Conservation (phyloP, 805 yeast genomes). For the Ascoidea rubescens region DNA sequence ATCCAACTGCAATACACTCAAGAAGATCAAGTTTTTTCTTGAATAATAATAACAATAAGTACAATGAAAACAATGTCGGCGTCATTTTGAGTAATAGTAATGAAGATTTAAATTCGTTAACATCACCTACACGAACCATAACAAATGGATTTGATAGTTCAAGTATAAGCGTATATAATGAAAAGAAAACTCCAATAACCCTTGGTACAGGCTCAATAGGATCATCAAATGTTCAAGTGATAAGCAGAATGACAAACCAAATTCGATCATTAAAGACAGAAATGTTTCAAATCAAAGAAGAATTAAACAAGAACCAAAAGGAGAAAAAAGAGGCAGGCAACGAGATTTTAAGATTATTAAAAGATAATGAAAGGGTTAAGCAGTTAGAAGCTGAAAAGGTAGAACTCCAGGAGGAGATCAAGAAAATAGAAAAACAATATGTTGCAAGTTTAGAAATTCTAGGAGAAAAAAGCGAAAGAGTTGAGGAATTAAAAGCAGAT, state of each 20-base stretch:
- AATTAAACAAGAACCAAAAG: constrained; percentile 32
- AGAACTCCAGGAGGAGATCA: constrained; percentile 19
- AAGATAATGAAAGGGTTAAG: constrained; percentile 34
- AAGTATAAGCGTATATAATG: constrained; percentile 3
- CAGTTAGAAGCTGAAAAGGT: constrained; percentile 20
- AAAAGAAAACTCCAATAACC: constrained; percentile 3
- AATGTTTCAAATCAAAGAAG: constrained; percentile 48
- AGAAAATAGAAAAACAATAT: constrained; percentile 23
- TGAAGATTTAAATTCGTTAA: constrained; percentile 1
- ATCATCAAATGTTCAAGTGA: constrained; percentile 40
- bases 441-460: constrained; percentile 30
- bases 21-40: no score
- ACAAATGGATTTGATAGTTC: neutral
- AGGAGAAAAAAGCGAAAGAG: constrained; percentile 80
- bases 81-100: constrained; percentile 11
- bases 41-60: no score
- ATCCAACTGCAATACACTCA: no score
- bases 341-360: constrained; percentile 48
- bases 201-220: constrained; percentile 6
- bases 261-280: constrained; percentile 76
- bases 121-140: constrained; percentile 3
- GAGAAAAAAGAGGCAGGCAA: constrained; percentile 57
- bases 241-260: constrained; percentile 62
- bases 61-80: neutral
- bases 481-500: constrained; percentile 78